Percentiles rank a stretch among this genome's conserved stretches.
These are phyloP conservation scores for Monosporascus ibericus DNA, from an alignment of 2,329 filamentous ascomycete species.

Conservation along the genomic window DNA sequence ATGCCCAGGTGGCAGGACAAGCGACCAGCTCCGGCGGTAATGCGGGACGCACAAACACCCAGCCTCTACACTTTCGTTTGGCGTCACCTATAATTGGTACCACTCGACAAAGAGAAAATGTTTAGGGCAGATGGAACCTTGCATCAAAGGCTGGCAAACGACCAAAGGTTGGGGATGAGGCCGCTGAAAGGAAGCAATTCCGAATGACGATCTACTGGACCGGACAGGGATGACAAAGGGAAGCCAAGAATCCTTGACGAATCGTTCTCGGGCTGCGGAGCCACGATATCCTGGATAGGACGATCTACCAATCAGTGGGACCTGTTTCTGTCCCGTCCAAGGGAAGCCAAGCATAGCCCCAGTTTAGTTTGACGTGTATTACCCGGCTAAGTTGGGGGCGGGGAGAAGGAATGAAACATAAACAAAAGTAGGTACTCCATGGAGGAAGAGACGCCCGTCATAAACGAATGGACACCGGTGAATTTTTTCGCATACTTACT, in stretches of 20 bases:
- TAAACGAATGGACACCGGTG: no score
- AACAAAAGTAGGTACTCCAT: no score
- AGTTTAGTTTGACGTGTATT: conserved; percentile 8
- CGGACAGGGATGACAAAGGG: not conserved
- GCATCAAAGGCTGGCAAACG: not conserved
- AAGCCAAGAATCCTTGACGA: not conserved
- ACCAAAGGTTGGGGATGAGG: not conserved
- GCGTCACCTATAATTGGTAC: not conserved
- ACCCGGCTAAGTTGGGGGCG: not conserved
- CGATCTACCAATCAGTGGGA: not conserved
- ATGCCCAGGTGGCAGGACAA: no score
- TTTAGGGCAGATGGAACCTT: not conserved
- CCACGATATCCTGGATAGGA: not conserved
- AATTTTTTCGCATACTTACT: no score
- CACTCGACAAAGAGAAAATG: not conserved
- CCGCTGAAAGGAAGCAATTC: not conserved
- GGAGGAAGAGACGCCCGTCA: no score
- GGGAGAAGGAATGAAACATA: not conserved
- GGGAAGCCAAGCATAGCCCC: no score
- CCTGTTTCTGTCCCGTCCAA: not conserved
- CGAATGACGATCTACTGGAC: not conserved
- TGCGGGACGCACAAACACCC: not conserved
- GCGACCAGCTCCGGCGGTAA: not conserved
- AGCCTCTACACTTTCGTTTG: not conserved
- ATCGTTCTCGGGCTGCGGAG: not conserved